Evolutionary conservation across 495 filamentous ascomycete genomes (phyloP), one percentile per base, ranked within the genome.

Genomic region (Penicillium bialowiezense): DNA sequence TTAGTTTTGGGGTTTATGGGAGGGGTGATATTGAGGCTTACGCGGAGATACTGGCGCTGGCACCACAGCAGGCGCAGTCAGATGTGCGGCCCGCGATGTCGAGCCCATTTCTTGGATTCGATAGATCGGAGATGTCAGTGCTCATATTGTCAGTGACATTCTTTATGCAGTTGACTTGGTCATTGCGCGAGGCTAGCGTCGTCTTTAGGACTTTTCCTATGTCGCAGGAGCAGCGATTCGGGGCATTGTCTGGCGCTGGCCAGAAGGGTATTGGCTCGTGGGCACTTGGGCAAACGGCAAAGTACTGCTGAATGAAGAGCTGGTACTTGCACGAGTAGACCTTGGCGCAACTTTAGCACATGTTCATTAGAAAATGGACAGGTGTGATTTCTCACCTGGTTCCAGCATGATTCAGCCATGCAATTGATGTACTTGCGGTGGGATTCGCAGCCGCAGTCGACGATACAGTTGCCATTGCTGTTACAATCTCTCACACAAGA

Each of bases 281-380:
- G 37, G 57, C 57, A 20, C 46, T 61, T 14, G 56, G 62, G 55
- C 61, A 64, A n/a, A 64, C 43, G 37, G 59, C 48, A 45, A 58
- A 60, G 46, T 68, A 68, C 41, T 63, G 55, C 18, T 64, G 60
- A 13, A 68, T 49, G 43, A 68, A 63, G 47, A 59, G 63, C 39
- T 68, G 64, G 50, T 68, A 68, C 48, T 63, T 58, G 53, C 64
- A 68, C 15, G 64, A 68, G 46, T 68, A 68, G 34, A 64, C 61
- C 61, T 64, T n/a, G n/a, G n/a, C n/a, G n/a, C n/a, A n/a, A n/a
- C n/a, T n/a, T n/a, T n/a, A n/a, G n/a, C n/a, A n/a, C n/a, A n/a
- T n/a, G n/a, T n/a, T n/a, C n/a, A n/a, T n/a, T n/a, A n/a, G n/a
- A n/a, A n/a, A n/a, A n/a, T n/a, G n/a, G n/a, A n/a, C n/a, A n/a